Evolutionary conservation across 805 yeast species (phyloP).

Genomic region (Lipomyces spencermartinsiae): DNA sequence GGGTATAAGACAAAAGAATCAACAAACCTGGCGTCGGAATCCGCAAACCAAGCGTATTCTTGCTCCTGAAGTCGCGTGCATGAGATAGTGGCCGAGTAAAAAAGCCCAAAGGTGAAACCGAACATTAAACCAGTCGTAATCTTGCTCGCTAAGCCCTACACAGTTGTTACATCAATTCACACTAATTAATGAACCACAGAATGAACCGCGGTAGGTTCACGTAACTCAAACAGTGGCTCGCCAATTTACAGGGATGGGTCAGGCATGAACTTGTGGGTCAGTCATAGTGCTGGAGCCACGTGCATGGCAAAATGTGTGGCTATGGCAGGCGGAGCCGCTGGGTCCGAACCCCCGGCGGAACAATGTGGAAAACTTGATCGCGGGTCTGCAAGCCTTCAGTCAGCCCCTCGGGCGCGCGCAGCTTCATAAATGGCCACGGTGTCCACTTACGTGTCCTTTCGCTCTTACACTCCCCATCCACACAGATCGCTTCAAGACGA

Average conservation of each 20-base stretch:
- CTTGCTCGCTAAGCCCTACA: neutral
- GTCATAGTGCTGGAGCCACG: neutral
- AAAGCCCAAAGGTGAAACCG: neutral
- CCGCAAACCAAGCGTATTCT: too few species aligned
- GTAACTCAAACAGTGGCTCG: too few species aligned
- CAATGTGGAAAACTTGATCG: too few species aligned
- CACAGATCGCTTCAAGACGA: too few species aligned
- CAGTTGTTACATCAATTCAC: neutral
- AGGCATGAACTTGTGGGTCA: neutral
- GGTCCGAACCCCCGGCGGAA: neutral
- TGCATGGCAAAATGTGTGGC: neutral
- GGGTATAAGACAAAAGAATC: too few species aligned
- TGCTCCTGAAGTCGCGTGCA: too few species aligned
- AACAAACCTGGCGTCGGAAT: too few species aligned
- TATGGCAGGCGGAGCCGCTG: neutral
- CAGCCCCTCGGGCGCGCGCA: too few species aligned
- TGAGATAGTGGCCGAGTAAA: too few species aligned
- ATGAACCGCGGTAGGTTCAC: neutral
- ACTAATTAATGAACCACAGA: too few species aligned
- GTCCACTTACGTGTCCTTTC: slow-evolving; percentile 20
- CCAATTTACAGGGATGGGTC: neutral
- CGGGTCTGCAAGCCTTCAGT: too few species aligned
- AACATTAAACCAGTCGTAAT: too few species aligned
- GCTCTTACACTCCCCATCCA: neutral
- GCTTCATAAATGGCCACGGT: slow-evolving; percentile 14